phyloP scores from a whole-genome alignment of 352 stramenopile genomes.

The Phytophthora sojae region DNA sequence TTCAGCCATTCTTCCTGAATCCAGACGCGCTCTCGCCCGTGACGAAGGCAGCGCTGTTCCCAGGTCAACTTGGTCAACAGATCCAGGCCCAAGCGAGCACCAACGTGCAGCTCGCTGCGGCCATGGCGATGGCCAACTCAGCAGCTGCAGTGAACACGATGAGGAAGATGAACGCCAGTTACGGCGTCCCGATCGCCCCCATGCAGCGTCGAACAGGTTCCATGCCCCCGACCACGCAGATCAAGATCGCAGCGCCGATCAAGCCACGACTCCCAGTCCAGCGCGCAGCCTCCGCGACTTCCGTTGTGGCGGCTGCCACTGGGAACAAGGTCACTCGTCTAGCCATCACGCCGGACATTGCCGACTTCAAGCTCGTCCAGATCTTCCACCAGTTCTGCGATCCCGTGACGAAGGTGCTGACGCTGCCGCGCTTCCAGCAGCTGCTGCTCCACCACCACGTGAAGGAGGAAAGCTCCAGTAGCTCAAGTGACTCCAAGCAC shows the following conservation, averaged over 20 bases:
- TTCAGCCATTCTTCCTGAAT: constrained; percentile 56
- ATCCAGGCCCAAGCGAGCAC: constrained; percentile 31
- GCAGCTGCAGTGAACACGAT: constrained; percentile 47
- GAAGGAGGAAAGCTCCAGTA: constrained; percentile 53
- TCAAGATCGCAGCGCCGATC: constrained; percentile 41
- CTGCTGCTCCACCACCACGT: constrained; percentile 71
- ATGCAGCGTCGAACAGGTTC: constrained; percentile 42
- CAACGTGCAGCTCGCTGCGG: constrained; percentile 52
- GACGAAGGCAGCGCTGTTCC: constrained; percentile 43
- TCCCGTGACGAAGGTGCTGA: constrained; percentile 59
- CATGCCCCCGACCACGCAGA: constrained; percentile 31
- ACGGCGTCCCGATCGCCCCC: constrained; percentile 60
- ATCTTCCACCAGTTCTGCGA: constrained; percentile 88
- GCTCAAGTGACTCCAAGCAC: constrained; percentile 23
- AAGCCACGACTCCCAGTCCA: constrained; percentile 53
- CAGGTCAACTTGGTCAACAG: constrained; percentile 26
- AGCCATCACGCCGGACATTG: constrained; percentile 78
- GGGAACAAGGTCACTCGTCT: constrained; percentile 55
- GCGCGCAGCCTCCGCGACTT: constrained; percentile 28
- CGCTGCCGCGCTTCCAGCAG: constrained; percentile 65
- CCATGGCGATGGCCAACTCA: constrained; percentile 65
- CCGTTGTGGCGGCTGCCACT: constrained; percentile 11
- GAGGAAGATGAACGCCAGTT: constrained; percentile 60
- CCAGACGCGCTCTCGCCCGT: constrained; percentile 50
- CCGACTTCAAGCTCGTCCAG: constrained; percentile 87